These are phyloP conservation scores for Murraya koenigii DNA, from an alignment of 345 rosid genomes.

Conservation along the genomic window DNA sequence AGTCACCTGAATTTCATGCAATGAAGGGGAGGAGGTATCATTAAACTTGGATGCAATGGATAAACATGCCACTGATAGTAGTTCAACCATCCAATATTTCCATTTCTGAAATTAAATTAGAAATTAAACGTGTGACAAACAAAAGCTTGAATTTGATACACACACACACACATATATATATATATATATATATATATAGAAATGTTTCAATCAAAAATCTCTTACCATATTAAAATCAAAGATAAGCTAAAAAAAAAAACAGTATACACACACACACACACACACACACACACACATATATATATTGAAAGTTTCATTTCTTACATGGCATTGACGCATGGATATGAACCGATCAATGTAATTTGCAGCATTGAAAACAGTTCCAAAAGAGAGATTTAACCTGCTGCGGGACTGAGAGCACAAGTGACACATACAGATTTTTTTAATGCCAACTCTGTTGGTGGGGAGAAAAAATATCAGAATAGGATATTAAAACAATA, in stretches of 20 bases:
- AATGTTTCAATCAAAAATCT: no score
- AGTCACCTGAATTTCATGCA: slow-evolving; percentile 64
- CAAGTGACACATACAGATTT: slow-evolving; percentile 10
- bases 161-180: no score
- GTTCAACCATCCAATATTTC: slow-evolving; percentile 71
- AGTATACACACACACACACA: no score
- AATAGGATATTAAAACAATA: neutral
- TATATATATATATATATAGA: no score
- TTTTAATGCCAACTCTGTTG: neutral
- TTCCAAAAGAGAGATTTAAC: slow-evolving; percentile 38
- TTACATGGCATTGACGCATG: slow-evolving; percentile 46
- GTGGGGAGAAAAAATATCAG: no score
- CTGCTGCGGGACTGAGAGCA: slow-evolving; percentile 41
- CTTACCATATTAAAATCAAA: no score
- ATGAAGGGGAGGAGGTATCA: slow-evolving; percentile 42
- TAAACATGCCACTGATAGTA: slow-evolving; percentile 56
- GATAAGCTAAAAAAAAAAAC: no score
- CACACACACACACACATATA: no score
- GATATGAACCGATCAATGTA: slow-evolving; percentile 62
- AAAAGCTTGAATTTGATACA: neutral
- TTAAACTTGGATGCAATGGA: slow-evolving; percentile 65
- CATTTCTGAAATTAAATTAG: slow-evolving; percentile 39
- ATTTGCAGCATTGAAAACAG: slow-evolving; percentile 55
- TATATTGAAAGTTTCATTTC: neutral
- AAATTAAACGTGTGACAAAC: neutral